Evolutionary conservation across 495 filamentous ascomycete genomes (phyloP), one percentile per base, ranked within the genome.

Genomic region (Aspergillus sclerotioniger): DNA sequence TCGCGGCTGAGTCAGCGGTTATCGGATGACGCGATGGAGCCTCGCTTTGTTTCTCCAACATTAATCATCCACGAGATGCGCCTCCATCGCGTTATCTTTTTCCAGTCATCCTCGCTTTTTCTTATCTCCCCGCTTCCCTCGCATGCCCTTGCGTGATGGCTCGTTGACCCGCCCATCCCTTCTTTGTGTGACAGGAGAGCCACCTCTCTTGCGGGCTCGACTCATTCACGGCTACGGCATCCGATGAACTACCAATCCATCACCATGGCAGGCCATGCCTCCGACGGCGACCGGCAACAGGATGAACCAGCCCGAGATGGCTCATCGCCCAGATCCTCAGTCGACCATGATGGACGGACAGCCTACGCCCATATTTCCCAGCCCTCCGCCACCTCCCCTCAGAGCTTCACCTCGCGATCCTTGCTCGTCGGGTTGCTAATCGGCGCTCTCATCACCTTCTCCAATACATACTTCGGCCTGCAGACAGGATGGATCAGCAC

Each of bases 381-480:
- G 56, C 19, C 16, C 3, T 28, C 57, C 16, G 60, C 46, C n/a
- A 71, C 67, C 37, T 69, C 75, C 44, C 59, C 76, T 15, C 75
- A 76, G 58, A 78, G 76, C 74, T 97, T 99, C 72, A 98, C 95
- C 7, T 17, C 85, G 15, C 88, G 94, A 44, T 91, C 90, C 31
- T 76, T 96, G 39, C 66, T 85, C 28, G 90, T 91, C 51, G 94
- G 94, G 35, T 74, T 98, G 7, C 72, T 82, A 3, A 93, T 98
- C 57, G 94, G 94, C 28, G 80, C 91, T 3, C 76, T 98, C 43
- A 96, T 96, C 59, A 92, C 89, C 61, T 96, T 96, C 73, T 93
- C 89, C 25, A 98, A 98, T 71, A 96, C 90, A 79, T 99, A 97
- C 69, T 99, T 98, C 66, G 95, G 95, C 12, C 80, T 99, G 25